These are phyloP conservation scores for Coemansia sp. DNA, from an alignment of 192 early-diverging fungal species.

Conservation along the genomic window DNA sequence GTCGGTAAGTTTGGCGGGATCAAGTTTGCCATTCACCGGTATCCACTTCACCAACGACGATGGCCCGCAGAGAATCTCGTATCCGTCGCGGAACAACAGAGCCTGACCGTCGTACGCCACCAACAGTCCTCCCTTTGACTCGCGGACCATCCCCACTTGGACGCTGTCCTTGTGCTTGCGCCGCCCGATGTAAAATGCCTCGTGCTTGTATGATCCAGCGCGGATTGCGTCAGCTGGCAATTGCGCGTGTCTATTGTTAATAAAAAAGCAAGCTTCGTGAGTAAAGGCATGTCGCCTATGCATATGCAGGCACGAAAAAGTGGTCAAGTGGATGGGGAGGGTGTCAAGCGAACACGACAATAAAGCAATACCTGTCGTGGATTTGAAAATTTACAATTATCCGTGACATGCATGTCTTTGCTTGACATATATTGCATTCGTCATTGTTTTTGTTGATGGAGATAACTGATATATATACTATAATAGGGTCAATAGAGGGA, in stretches of 20 bases:
- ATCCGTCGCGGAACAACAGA: slow-evolving; percentile 28
- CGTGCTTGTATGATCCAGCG: slow-evolving; percentile 21
- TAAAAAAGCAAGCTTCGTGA: not conserved
- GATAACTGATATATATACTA: not conserved
- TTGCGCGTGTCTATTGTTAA: slow-evolving; percentile 18
- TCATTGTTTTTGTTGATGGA: not conserved
- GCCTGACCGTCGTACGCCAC: slow-evolving; percentile 32
- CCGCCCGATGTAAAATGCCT: slow-evolving; percentile 34
- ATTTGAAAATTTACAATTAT: not conserved
- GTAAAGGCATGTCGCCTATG: not conserved
- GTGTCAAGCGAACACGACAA: not conserved
- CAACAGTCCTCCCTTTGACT: slow-evolving; percentile 37
- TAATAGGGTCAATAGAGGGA: not conserved
- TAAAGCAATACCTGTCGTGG: not conserved
- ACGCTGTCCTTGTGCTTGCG: slow-evolving; percentile 25
- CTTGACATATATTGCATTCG: not conserved
- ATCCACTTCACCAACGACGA: slow-evolving; percentile 17
- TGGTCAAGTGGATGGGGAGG: slow-evolving; percentile 6
- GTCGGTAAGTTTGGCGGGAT: slow-evolving; percentile 3
- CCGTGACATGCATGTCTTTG: not conserved
- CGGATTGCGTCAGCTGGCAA: slow-evolving; percentile 30
- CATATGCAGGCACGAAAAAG: slow-evolving; percentile 8
- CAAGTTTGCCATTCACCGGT: slow-evolving; percentile 9
- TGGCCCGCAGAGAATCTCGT: slow-evolving; percentile 37
- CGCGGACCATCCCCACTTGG: slow-evolving; percentile 37